These are phyloP conservation scores for Fusarium luffae DNA, from an alignment of 2,329 filamentous ascomycete species.

Conservation along the genomic window DNA sequence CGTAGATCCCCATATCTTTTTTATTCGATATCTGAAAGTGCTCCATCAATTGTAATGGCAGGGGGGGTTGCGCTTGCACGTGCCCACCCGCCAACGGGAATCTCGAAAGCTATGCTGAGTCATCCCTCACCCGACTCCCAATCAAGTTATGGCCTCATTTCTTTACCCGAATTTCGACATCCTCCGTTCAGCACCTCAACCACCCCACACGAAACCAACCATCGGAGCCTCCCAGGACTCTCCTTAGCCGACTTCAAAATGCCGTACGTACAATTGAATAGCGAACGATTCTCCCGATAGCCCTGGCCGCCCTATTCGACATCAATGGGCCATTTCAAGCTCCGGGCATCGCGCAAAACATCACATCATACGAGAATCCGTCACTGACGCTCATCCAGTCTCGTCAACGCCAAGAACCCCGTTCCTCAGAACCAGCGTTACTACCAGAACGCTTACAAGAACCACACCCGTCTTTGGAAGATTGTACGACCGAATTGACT, in stretches of 20 bases:
- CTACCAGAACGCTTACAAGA: slow-evolving; percentile 79
- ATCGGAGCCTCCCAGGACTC: slow-evolving; percentile 38
- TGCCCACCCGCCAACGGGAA: slow-evolving; percentile 41
- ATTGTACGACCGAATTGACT: slow-evolving; percentile 68
- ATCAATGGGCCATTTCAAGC: slow-evolving; percentile 42
- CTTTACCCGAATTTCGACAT: slow-evolving; percentile 48
- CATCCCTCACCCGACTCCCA: slow-evolving; percentile 47
- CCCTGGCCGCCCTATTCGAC: slow-evolving; percentile 23
- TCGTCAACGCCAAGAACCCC: slow-evolving; percentile 79
- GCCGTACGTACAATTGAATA: slow-evolving; percentile 52
- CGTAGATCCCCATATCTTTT: slow-evolving; percentile 20
- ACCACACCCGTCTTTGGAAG: slow-evolving; percentile 77
- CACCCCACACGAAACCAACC: slow-evolving; percentile 41
- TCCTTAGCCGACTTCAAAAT: slow-evolving; percentile 51
- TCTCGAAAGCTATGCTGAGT: slow-evolving; percentile 49
- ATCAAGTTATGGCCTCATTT: slow-evolving; percentile 56
- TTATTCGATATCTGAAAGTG: slow-evolving; percentile 19
- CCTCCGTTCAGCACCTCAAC: slow-evolving; percentile 44
- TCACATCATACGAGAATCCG: slow-evolving; percentile 45
- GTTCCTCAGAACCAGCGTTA: slow-evolving; percentile 79
- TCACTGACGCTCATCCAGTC: slow-evolving; percentile 53
- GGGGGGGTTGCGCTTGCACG: slow-evolving; percentile 26
- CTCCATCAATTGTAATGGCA: slow-evolving; percentile 1
- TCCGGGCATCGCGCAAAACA: slow-evolving; percentile 15
- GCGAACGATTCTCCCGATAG: slow-evolving; percentile 17